A percentile compares a stretch with the other conserved stretches of the same genome.
phyloP scores from a whole-genome alignment of 148 eudicot genomes.

The Chenopodium album region DNA sequence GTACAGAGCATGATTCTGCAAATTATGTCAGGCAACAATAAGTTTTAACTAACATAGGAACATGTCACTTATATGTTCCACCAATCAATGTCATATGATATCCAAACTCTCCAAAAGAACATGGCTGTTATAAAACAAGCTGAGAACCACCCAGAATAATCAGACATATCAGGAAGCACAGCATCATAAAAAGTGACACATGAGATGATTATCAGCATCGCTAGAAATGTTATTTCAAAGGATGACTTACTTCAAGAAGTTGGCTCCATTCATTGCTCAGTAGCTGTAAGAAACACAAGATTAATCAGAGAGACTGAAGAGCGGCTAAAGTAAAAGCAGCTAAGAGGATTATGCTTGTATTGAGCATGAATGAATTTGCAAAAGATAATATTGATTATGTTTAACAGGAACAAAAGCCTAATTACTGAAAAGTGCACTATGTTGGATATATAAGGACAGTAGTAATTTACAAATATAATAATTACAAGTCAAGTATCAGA shows the following conservation, averaged over 20 bases:
- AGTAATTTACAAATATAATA: neutral
- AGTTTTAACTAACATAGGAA: slow-evolving; percentile 8
- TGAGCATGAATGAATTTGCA: neutral
- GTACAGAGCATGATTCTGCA: slow-evolving; percentile 28
- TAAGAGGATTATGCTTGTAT: neutral
- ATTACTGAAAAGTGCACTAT: neutral
- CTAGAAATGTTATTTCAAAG: neutral
- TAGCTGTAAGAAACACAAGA: slow-evolving; percentile 41
- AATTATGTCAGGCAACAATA: slow-evolving; percentile 21
- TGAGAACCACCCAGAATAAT: neutral
- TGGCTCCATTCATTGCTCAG: slow-evolving; percentile 62
- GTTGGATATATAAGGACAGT: neutral
- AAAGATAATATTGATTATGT: neutral
- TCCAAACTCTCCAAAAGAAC: slow-evolving; percentile 11
- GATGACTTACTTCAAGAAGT: slow-evolving; percentile 56
- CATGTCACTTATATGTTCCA: slow-evolving; percentile 4
- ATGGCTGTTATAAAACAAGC: neutral
- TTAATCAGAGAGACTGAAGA: slow-evolving; percentile 8
- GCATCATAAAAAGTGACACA: neutral
- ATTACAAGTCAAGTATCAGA: neutral
- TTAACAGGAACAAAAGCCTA: too few relatives aligned
- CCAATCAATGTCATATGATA: neutral
- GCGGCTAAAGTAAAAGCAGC: neutral
- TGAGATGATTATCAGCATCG: neutral
- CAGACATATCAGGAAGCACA: neutral